Evolutionary conservation across 2,329 filamentous ascomycete species (phyloP).

Genomic region (Dendrostoma leiphaemia): DNA sequence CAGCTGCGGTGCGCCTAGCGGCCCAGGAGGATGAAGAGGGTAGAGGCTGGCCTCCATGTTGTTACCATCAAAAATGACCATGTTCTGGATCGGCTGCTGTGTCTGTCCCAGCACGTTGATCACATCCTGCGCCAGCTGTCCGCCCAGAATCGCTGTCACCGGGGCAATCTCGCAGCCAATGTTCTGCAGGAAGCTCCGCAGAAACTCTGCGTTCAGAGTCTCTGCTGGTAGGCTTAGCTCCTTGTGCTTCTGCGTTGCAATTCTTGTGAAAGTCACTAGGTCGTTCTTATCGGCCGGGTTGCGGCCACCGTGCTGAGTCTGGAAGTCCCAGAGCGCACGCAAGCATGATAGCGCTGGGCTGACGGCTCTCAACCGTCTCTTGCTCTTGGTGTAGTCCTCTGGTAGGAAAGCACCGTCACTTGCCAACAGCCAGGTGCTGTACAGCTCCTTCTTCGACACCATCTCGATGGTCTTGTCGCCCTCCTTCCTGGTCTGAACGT

Average conservation of each 20-base stretch:
- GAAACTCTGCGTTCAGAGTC: constrained; percentile 67
- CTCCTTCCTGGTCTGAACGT: constrained; percentile 68
- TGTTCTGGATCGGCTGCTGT: constrained; percentile 94
- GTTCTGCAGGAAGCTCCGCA: constrained; percentile 84
- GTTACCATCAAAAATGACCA: constrained; percentile 87
- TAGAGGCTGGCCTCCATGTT: constrained; percentile 77
- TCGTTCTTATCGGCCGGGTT: constrained; percentile 62
- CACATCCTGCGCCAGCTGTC: constrained; percentile 89
- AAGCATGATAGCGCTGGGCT: constrained; percentile 82
- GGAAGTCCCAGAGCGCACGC: constrained; percentile 87
- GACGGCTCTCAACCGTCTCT: constrained; percentile 71
- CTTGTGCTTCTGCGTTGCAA: constrained; percentile 76
- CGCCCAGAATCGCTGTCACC: constrained; percentile 84
- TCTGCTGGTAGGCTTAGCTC: constrained; percentile 68
- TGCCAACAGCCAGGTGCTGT: constrained; percentile 83
- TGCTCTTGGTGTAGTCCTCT: constrained; percentile 66
- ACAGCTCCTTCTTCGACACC: constrained; percentile 88
- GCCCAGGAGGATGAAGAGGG: constrained; percentile 70
- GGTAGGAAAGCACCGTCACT: constrained; percentile 72
- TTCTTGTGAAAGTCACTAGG: constrained; percentile 71
- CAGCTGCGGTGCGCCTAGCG: constrained; percentile 49
- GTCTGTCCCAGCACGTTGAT: constrained; percentile 91
- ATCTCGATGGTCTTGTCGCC: constrained; percentile 73
- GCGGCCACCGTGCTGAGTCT: constrained; percentile 53
- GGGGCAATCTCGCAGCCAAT: constrained; percentile 81